Base-by-base conservation (phyloP, 2,329 filamentous ascomycete species). In the Aureobasidium subglaciale region DNA sequence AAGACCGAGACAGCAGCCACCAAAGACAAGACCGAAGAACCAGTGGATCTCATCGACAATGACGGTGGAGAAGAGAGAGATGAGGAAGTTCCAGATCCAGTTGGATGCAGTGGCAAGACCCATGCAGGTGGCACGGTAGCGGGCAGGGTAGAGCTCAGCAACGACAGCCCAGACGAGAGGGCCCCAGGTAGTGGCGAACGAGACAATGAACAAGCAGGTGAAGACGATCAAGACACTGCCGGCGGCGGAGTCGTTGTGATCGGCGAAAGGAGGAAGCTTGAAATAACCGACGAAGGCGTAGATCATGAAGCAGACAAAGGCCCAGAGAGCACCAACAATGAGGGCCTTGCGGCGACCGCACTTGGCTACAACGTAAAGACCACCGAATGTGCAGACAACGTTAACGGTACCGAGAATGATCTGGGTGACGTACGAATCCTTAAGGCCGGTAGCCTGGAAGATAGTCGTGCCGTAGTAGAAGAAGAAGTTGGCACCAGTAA, bases 291-390 rank as follows among this genome's bases (percentile, higher is more conserved):
- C 65, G 18, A 65, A 65, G 5, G 67, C 61, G 58, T 84, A 78
- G 58, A 88, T 75, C 63, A 87, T 70, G 70, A 90, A 90, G 69
- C 89, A 69, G 60, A 68, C 64, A 59, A 68, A 65, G 57, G 67
- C 66, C 66, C 68, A 69, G 4, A 60, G 61, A 3, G 74, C 75
- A 25, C 76, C 76, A 38, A 71, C 71, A 42, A 78, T 69, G 13
- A 78, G 68, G 1, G 76, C 68, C 2, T 71, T 71, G 3, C 76
- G 73, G 49, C 76, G 73, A 41, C 75, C 75, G 64, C 70, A 76
- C 60, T 72, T 74, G 64, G 78, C 74, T 11, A 78, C 73, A 49
- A 77, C 69, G 57, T 68, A 76, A 13, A 78, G 69, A 42, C 74
- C 74, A 10, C 70, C 72, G 55, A 77, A 70, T 3, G 76, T 78